These are phyloP conservation scores for Zygnema circumcarinatum DNA, from an alignment of 139 green algal genomes.

Conservation along the genomic window DNA sequence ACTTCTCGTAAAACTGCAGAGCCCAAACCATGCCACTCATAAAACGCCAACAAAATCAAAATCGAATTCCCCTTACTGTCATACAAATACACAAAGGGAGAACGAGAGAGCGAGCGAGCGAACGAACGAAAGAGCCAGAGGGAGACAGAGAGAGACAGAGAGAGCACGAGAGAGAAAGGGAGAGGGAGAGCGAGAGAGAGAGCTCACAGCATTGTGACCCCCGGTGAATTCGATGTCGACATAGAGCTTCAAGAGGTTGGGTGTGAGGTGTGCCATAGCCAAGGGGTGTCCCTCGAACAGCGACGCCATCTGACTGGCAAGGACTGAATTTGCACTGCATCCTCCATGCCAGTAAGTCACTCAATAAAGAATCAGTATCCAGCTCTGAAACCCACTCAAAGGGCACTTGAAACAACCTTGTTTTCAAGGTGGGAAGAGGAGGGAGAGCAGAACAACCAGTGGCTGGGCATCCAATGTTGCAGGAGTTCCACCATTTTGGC, in stretches of 20 bases:
- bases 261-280: slow-evolving; percentile 79
- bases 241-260: slow-evolving; percentile 86
- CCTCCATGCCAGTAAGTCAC: no score
- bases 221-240: slow-evolving; percentile 73
- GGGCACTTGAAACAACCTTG: no score
- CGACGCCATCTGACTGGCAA: slow-evolving; percentile 20
- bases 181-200: neutral
- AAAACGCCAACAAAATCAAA: neutral
- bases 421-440: neutral
- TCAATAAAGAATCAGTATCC: no score
- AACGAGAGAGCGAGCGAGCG: no score
- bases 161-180: neutral
- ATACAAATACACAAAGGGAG: no score
- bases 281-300: slow-evolving; percentile 87
- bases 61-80: no score
- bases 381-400: no score
- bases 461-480: slow-evolving; percentile 59
- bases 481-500: slow-evolving; percentile 84
- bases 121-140: slow-evolving; percentile 1
- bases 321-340: slow-evolving; percentile 9
- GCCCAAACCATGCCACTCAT: neutral
- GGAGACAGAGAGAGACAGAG: slow-evolving; percentile 26
- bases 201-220: slow-evolving; percentile 46
- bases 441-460: slow-evolving; percentile 16
- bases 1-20: slow-evolving; percentile 93